Percentiles rank a stretch among this genome's conserved stretches.
These are phyloP conservation scores for Dioscorea dumetorum DNA, from an alignment of 106 monocot species.

Conservation along the genomic window DNA sequence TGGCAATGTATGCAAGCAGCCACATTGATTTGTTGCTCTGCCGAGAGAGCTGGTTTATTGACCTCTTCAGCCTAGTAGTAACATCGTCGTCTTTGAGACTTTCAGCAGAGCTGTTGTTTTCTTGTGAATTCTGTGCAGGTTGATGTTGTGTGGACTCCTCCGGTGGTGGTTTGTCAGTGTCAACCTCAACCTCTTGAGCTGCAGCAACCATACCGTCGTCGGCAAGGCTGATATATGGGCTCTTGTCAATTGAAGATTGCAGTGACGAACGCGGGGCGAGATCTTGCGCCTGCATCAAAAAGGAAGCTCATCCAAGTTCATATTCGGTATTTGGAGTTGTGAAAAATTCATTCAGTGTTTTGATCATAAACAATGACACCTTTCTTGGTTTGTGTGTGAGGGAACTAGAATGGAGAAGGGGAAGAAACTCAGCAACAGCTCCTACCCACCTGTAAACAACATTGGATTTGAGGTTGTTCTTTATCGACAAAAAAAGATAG, in stretches of 20 bases:
- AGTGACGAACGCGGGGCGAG: conserved; percentile 23
- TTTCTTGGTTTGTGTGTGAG: conserved; percentile 60
- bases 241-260: conserved; percentile 75
- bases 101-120: conserved; percentile 6
- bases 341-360: neutral
- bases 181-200: conserved; percentile 16
- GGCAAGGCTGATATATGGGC: conserved; percentile 63
- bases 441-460: conserved; percentile 71
- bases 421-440: conserved; percentile 74
- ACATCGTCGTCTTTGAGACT: conserved; percentile 2
- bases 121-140: neutral
- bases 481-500: neutral
- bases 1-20: conserved; percentile 76
- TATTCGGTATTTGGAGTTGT: neutral
- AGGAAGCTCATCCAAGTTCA: neutral
- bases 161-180: neutral
- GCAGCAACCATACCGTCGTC: conserved; percentile 73
- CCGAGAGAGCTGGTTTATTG: conserved; percentile 43
- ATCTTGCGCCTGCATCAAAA: conserved; percentile 18
- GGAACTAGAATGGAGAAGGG: conserved; percentile 44
- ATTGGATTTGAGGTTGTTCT: neutral
- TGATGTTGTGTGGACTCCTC: neutral
- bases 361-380: conserved; percentile 10
- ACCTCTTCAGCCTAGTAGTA: conserved; percentile 37
- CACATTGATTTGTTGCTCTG: conserved; percentile 48